Conservation (phyloP, 2,329 filamentous ascomycete genomes). For the Tolypocladium tropicale region DNA sequence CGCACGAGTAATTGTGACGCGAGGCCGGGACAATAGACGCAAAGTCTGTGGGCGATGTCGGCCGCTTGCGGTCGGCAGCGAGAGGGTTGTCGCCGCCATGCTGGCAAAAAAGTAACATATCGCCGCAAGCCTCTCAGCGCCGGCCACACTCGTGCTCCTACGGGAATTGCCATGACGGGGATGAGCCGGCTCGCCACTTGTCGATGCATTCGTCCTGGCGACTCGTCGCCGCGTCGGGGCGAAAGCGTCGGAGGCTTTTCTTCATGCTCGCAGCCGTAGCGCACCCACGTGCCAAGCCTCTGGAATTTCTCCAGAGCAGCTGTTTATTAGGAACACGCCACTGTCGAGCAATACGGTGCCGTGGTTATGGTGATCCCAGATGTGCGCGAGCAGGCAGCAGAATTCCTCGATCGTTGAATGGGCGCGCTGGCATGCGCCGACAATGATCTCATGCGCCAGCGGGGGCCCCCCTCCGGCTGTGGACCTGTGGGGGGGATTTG, state of each 20-base stretch:
- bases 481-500: not conserved
- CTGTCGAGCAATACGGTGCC: not conserved
- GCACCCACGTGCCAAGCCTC: not conserved
- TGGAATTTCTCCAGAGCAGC: not conserved
- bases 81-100: not conserved
- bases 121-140: not conserved
- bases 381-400: constrained; percentile 16
- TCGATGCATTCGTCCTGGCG: not conserved
- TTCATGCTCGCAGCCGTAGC: not conserved
- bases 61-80: not conserved
- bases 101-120: not conserved
- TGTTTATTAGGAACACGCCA: not conserved
- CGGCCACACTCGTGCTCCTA: not conserved
- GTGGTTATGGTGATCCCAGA: not conserved
- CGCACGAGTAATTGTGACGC: not conserved
- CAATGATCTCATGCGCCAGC: not conserved
- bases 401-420: constrained; percentile 16
- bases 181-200: not conserved
- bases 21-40: not conserved
- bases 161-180: not conserved
- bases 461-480: not conserved
- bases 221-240: not conserved
- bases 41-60: not conserved
- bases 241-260: not conserved
- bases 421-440: constrained; percentile 5